phyloP scores from a whole-genome alignment of 176 grass and related monocot species.

The Oryza rufipogon region DNA sequence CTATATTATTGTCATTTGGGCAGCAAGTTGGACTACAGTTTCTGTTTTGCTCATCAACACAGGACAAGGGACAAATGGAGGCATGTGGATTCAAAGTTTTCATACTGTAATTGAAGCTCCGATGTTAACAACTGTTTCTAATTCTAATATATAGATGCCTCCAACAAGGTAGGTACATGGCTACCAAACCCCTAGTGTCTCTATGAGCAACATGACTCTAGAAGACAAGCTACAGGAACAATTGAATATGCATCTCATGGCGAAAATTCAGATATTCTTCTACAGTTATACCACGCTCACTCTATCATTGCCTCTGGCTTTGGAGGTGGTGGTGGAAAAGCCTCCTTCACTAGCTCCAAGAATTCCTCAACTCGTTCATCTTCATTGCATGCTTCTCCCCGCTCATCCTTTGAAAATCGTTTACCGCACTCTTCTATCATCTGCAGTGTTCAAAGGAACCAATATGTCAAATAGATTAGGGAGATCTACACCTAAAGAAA shows the following conservation, averaged over 20 bases:
- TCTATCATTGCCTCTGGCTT: slow-evolving; percentile 28
- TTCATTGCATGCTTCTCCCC: slow-evolving; percentile 9
- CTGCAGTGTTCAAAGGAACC: slow-evolving; percentile 4
- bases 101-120: background rate
- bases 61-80: background rate
- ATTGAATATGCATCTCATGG: background rate
- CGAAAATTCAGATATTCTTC: background rate
- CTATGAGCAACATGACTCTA: background rate
- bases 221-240: background rate
- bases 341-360: slow-evolving; percentile 48
- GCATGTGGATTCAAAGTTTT: background rate
- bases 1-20: background rate
- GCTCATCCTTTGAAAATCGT: slow-evolving; percentile 42
- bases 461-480: background rate
- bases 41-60: background rate
- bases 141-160: background rate
- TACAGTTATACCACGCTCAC: background rate
- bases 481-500: background rate
- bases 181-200: background rate
- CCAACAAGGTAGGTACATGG: background rate
- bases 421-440: slow-evolving; percentile 54
- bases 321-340: slow-evolving; percentile 45
- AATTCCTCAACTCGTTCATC: slow-evolving; percentile 38
- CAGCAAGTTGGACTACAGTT: background rate
- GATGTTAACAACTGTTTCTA: background rate